A percentile compares a stretch with the other conserved stretches of the same genome.
phyloP scores from a whole-genome alignment of 2,329 filamentous ascomycete species.

The Epichloe sylvatica region DNA sequence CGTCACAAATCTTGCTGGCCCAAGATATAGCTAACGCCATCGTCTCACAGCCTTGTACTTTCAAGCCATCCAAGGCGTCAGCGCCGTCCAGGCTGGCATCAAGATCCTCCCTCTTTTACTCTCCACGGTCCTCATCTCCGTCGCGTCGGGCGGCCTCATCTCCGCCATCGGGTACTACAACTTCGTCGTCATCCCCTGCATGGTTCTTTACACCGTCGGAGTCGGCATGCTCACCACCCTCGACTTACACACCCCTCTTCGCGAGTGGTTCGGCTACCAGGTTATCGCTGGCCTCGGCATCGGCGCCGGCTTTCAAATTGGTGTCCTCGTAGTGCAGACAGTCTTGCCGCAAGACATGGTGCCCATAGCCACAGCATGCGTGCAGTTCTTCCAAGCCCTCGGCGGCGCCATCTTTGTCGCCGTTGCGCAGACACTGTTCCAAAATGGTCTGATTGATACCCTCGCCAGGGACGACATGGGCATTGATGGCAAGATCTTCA shows the following conservation, averaged over 20 bases:
- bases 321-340: slow-evolving; percentile 37
- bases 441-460: slow-evolving; percentile 44
- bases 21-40: not conserved
- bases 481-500: slow-evolving; percentile 34
- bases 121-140: slow-evolving; percentile 33
- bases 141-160: slow-evolving; percentile 29
- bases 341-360: slow-evolving; percentile 33
- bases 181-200: slow-evolving; percentile 26
- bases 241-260: slow-evolving; percentile 28
- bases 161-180: slow-evolving; percentile 29
- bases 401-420: slow-evolving; percentile 53
- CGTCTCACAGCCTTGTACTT: slow-evolving; percentile 31
- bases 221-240: slow-evolving; percentile 42
- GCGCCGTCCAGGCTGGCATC: slow-evolving; percentile 39
- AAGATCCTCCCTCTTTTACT: slow-evolving; percentile 40
- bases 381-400: slow-evolving; percentile 50
- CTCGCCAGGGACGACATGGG: slow-evolving; percentile 30
- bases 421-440: slow-evolving; percentile 53
- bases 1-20: slow-evolving; percentile 6
- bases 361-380: slow-evolving; percentile 35
- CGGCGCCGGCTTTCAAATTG: slow-evolving; percentile 34
- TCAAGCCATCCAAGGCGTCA: slow-evolving; percentile 38
- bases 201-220: slow-evolving; percentile 30
- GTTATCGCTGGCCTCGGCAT: slow-evolving; percentile 40
- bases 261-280: slow-evolving; percentile 45